phyloP scores from a whole-genome alignment of 2,329 filamentous ascomycete genomes.

The Phaeosphaeriaceae sp. region DNA sequence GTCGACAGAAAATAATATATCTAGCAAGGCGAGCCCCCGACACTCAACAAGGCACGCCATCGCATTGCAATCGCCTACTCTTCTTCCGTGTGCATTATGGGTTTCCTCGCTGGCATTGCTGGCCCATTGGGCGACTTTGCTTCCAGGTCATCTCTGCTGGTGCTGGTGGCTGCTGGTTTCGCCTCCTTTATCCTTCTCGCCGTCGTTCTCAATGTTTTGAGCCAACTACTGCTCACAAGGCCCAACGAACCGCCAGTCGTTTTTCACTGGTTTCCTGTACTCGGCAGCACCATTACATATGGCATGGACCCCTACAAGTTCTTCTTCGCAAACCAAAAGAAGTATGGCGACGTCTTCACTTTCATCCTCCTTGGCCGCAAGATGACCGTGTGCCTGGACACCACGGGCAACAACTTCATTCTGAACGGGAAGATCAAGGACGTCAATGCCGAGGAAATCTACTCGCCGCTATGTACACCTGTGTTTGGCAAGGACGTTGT shows the following conservation, averaged over 20 bases:
- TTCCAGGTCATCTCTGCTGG: slow-evolving; percentile 49
- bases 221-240: slow-evolving; percentile 81
- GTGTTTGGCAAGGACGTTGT: slow-evolving; percentile 86
- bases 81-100: slow-evolving; percentile 51
- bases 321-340: slow-evolving; percentile 74
- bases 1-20: slow-evolving; percentile 25
- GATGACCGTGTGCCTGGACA: slow-evolving; percentile 83
- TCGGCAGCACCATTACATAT: slow-evolving; percentile 92
- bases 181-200: slow-evolving; percentile 59
- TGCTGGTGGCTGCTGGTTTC: slow-evolving; percentile 53
- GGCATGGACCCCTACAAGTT: slow-evolving; percentile 93
- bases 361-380: slow-evolving; percentile 88
- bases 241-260: slow-evolving; percentile 69
- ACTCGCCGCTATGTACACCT: slow-evolving; percentile 73
- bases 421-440: slow-evolving; percentile 90
- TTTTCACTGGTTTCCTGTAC: slow-evolving; percentile 70
- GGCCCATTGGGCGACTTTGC: slow-evolving; percentile 57
- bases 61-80: slow-evolving; percentile 18
- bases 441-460: slow-evolving; percentile 89
- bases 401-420: slow-evolving; percentile 87
- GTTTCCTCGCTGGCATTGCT: slow-evolving; percentile 57
- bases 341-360: slow-evolving; percentile 91
- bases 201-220: slow-evolving; percentile 78
- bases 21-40: slow-evolving; percentile 28
- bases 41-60: slow-evolving; percentile 5